Percentiles rank a stretch among this genome's conserved stretches.
phyloP scores from a whole-genome alignment of 2,329 filamentous ascomycete genomes.

The Mycogone perniciosa region DNA sequence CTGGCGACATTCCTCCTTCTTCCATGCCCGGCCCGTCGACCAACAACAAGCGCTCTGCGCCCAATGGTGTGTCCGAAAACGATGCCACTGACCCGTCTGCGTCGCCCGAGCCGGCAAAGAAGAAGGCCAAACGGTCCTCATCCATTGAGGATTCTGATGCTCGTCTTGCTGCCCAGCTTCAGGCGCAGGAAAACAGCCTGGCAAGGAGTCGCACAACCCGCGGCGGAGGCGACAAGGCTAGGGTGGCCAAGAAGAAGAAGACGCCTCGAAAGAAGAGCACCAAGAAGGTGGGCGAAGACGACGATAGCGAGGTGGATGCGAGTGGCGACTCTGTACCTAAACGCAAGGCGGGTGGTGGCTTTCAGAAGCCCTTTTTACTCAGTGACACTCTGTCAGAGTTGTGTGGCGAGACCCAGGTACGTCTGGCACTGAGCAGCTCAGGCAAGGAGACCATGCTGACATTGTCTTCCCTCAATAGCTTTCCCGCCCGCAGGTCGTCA shows the following conservation, averaged over 20 bases:
- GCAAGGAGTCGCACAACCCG: constrained; percentile 66
- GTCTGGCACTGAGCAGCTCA: constrained; percentile 19
- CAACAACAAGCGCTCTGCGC: constrained; percentile 32
- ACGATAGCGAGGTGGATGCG: constrained; percentile 70
- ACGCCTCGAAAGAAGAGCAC: constrained; percentile 64
- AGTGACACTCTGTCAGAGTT: constrained; percentile 64
- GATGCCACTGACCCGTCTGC: constrained; percentile 44
- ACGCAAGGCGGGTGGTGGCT: constrained; percentile 83
- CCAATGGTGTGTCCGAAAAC: constrained; percentile 30
- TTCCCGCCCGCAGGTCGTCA: constrained; percentile 90
- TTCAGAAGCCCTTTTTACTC: constrained; percentile 79
- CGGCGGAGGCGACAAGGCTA: constrained; percentile 58
- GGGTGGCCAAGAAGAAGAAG: constrained; percentile 59
- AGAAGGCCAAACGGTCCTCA: constrained; percentile 62
- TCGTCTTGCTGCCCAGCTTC: constrained; percentile 75
- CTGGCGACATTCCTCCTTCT: constrained; percentile 35
- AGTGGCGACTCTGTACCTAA: constrained; percentile 56
- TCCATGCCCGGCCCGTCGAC: constrained; percentile 26
- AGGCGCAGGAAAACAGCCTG: constrained; percentile 81
- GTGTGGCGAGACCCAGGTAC: constrained; percentile 61
- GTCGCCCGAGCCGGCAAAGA: constrained; percentile 43
- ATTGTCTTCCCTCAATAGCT: constrained; percentile 45
- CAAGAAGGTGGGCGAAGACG: constrained; percentile 68
- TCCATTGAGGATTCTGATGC: constrained; percentile 71
- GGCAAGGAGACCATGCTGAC: not conserved